Conservation (phyloP, 192 early-diverging fungal species). For the Backusella psychrophila region DNA sequence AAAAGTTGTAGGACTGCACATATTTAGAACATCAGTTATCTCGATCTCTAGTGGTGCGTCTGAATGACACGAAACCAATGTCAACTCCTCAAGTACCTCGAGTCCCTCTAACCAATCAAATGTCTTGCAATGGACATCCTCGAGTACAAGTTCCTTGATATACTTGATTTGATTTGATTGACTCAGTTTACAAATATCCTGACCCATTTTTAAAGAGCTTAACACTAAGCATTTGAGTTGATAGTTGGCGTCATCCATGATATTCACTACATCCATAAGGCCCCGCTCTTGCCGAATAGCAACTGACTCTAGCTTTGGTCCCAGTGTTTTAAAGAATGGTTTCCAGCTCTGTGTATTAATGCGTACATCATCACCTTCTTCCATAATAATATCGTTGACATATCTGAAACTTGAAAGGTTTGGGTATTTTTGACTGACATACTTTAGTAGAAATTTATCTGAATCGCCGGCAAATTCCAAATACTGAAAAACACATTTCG, state of each 20-base stretch:
- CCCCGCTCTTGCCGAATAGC: background rate
- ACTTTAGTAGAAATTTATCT: background rate
- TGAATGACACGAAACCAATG: background rate
- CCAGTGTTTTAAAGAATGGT: background rate
- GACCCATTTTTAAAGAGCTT: background rate
- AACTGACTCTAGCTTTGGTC: background rate
- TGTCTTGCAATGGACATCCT: background rate
- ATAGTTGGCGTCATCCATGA: background rate
- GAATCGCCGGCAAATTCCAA: background rate
- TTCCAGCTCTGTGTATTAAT: background rate
- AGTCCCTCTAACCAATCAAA: background rate
- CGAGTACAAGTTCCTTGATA: background rate
- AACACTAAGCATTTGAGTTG: background rate
- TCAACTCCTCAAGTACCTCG: background rate
- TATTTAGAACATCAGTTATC: background rate
- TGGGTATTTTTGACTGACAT: background rate
- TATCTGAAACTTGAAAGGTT: background rate
- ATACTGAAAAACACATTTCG: background rate
- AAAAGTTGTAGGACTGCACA: background rate
- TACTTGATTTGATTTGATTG: background rate
- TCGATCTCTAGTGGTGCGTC: background rate
- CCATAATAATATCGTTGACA: background rate
- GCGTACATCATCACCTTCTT: background rate
- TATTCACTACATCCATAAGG: background rate
- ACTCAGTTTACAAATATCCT: background rate